Evolutionary conservation across 139 green algal species (phyloP).

Genomic region (Ettlia oleoabundans): DNA sequence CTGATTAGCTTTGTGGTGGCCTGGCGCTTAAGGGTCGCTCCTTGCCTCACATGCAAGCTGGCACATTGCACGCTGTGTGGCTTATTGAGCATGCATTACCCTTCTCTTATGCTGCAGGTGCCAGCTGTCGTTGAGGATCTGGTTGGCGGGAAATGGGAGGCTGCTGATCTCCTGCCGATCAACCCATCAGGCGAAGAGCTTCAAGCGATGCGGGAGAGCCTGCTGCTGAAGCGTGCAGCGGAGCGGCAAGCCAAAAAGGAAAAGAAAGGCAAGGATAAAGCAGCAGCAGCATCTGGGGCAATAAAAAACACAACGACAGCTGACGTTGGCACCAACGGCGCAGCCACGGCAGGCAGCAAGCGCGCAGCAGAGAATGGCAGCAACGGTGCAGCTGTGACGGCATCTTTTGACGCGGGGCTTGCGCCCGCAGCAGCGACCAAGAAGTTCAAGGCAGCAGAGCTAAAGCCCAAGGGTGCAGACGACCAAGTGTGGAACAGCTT

Average conservation of each 20-base stretch:
- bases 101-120: conserved; percentile 32
- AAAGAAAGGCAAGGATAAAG: conserved; percentile 35
- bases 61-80: too few species aligned
- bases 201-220: conserved; percentile 46
- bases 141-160: conserved; percentile 46
- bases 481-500: conserved; percentile 42
- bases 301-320: background rate
- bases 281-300: background rate
- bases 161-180: conserved; percentile 60
- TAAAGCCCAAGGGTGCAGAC: conserved; percentile 34
- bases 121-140: conserved; percentile 62
- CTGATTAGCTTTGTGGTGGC: too few species aligned
- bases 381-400: background rate
- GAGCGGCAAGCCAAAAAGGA: conserved; percentile 34
- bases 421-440: conserved; percentile 17
- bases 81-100: too few species aligned
- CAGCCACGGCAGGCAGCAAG: conserved; percentile 8
- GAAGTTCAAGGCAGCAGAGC: conserved; percentile 27
- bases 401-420: too few species aligned
- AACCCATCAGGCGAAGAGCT: conserved; percentile 63
- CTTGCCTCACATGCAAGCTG: too few species aligned
- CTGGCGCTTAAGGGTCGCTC: too few species aligned
- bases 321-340: background rate
- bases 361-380: conserved; percentile 3
- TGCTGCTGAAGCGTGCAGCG: conserved; percentile 47